Evolutionary conservation across 2,329 filamentous ascomycete genomes (phyloP), one percentile per base, ranked within the genome.

Genomic region (Diplodia sapinea): DNA sequence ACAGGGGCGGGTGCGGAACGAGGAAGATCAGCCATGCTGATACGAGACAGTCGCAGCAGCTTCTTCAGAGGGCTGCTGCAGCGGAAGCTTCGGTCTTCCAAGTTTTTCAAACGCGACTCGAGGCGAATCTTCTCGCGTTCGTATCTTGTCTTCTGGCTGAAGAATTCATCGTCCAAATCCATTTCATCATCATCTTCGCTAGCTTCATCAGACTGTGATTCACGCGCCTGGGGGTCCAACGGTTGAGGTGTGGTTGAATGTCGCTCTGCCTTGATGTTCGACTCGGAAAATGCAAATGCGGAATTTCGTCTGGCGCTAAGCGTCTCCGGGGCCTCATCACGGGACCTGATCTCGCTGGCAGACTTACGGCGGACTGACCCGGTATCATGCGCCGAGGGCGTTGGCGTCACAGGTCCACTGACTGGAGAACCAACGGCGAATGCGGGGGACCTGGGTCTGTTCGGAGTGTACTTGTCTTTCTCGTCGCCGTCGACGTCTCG

Each of bases 101-200:
- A 70, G 66, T 84, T 81, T 26, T 81, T 74, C 65, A 79, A 76
- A 68, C 80, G 79, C 4, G 80, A 74, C 69, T 81, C 80, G 6
- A 84, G 74, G 59, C 77, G 74, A 13, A 81, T 74, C 70, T 82
- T 82, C 68, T 82, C 78, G 11, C 79, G 75, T 52, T 82, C 81
- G 69, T 82, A 83, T 59, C 81, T 83, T 5, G 79, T 80, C 72
- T 83, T 79, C 38, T 82, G 77, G 9, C 80, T 80, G 64, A 81
- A 79, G 65, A 63, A 54, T 40, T 75, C 81, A 68, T 84, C 81
- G 40, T 81, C 79, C 12, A 82, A 74, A 69, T 83, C 81, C 64
- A 82, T 74, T 59, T 81, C 81, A 62, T 84, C 82, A 23, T 84
- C 82, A 51, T 79, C 77, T 26, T 81, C 82, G 62, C 80, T 81